Conservation (phyloP, 768 basidiomycete genomes). For the Asterophora parasitica region DNA sequence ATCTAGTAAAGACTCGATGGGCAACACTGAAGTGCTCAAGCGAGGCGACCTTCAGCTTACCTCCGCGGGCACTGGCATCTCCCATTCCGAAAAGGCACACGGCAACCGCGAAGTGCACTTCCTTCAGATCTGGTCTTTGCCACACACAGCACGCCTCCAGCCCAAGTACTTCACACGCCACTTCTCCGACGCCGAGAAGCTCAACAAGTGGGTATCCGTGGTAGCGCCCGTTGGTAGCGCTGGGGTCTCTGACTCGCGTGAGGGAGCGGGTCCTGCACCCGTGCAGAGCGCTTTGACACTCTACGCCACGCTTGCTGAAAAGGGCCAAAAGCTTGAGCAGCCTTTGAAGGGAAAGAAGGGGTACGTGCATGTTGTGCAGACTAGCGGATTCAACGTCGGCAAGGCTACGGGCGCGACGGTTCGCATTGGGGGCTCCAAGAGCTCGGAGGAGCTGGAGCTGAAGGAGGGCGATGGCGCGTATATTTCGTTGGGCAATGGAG, state of each 20-base stretch:
- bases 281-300: slow-evolving; percentile 65
- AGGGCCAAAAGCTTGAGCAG: slow-evolving; percentile 49
- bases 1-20: slow-evolving; percentile 82
- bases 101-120: slow-evolving; percentile 42
- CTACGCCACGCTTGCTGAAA: slow-evolving; percentile 70
- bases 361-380: slow-evolving; percentile 86
- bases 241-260: slow-evolving; percentile 57
- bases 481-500: slow-evolving; percentile 44
- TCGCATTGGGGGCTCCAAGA: slow-evolving; percentile 36
- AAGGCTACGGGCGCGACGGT: slow-evolving; percentile 54
- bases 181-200: slow-evolving; percentile 81
- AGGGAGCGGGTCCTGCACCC: slow-evolving; percentile 77
- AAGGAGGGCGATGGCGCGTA: slow-evolving; percentile 90
- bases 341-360: slow-evolving; percentile 53
- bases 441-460: slow-evolving; percentile 42
- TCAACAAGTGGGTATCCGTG: slow-evolving; percentile 61
- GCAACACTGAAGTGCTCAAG: slow-evolving; percentile 83
- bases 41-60: slow-evolving; percentile 91
- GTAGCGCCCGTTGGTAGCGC: slow-evolving; percentile 68
- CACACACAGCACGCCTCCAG: slow-evolving; percentile 38
- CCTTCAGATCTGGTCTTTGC: slow-evolving; percentile 50
- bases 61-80: slow-evolving; percentile 87
- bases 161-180: slow-evolving; percentile 88
- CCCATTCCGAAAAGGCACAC: slow-evolving; percentile 61
- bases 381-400: slow-evolving; percentile 69